A percentile compares a stretch with the other conserved stretches of the same genome.
Evolutionary conservation across 2,329 filamentous ascomycete species (phyloP).

Genomic region (Colletotrichum siamense): DNA sequence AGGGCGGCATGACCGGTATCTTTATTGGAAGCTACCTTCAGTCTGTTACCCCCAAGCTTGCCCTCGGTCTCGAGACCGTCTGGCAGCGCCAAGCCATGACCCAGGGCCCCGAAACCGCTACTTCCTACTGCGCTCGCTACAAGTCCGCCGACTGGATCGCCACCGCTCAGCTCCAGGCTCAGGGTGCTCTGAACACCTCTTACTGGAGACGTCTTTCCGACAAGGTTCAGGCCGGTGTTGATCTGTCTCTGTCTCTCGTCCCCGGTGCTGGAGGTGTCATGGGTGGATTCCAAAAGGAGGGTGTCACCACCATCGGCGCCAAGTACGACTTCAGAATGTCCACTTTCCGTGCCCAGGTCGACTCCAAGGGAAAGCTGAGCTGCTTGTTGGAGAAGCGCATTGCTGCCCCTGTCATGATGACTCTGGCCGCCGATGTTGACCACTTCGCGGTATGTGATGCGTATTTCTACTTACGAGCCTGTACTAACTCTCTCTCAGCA

Average conservation of each 20-base stretch:
- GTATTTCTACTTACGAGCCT: not conserved
- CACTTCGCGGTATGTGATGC: constrained; percentile 80
- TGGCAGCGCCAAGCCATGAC: constrained; percentile 88
- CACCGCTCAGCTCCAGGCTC: constrained; percentile 81
- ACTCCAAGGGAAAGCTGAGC: constrained; percentile 92
- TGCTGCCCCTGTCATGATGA: constrained; percentile 88
- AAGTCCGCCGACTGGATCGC: constrained; percentile 92
- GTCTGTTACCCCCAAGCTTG: constrained; percentile 84
- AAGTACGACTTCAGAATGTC: constrained; percentile 97
- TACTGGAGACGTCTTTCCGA: constrained; percentile 95
- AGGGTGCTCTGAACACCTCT: constrained; percentile 86
- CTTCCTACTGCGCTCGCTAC: constrained; percentile 92
- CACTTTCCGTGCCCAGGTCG: constrained; percentile 93
- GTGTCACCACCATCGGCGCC: constrained; percentile 87
- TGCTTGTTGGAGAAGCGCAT: constrained; percentile 96
- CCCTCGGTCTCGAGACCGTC: constrained; percentile 89
- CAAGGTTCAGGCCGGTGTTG: constrained; percentile 94
- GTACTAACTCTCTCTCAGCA: constrained; percentile 63
- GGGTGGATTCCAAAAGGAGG: constrained; percentile 83
- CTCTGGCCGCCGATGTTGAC: constrained; percentile 95
- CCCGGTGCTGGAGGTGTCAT: constrained; percentile 71
- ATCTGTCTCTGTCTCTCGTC: constrained; percentile 87
- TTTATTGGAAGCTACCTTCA: constrained; percentile 96
- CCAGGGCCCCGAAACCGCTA: constrained; percentile 86
- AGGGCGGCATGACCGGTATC: constrained; percentile 93